phyloP scores from a whole-genome alignment of 2,329 filamentous ascomycete genomes.

The Annulohypoxylon truncatum region DNA sequence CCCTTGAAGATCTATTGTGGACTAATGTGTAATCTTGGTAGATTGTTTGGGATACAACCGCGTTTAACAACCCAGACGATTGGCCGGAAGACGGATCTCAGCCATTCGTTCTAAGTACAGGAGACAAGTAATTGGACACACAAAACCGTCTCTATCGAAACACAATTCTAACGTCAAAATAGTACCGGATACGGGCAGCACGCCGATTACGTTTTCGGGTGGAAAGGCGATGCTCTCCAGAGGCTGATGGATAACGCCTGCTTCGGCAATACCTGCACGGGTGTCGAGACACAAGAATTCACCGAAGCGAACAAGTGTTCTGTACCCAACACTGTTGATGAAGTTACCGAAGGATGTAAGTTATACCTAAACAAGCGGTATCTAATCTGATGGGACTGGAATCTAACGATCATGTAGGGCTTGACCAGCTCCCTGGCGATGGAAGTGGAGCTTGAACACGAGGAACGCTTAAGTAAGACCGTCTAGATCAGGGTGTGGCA shows the following conservation, averaged over 20 bases:
- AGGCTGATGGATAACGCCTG: constrained; percentile 43
- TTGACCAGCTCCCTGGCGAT: constrained; percentile 35
- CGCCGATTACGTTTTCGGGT: constrained; percentile 45
- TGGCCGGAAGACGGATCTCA: constrained; percentile 48
- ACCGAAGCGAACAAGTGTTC: constrained; percentile 38
- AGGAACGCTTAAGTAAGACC: background rate
- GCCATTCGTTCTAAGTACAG: constrained; percentile 43
- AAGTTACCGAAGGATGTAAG: constrained; percentile 46
- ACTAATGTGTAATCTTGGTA: constrained; percentile 9
- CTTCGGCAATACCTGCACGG: constrained; percentile 43
- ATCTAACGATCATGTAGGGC: constrained; percentile 23
- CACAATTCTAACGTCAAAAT: background rate
- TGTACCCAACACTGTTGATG: constrained; percentile 43
- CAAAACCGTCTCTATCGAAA: background rate
- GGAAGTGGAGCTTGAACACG: constrained; percentile 28
- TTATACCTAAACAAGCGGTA: background rate
- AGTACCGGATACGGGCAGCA: constrained; percentile 45
- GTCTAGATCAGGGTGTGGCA: background rate
- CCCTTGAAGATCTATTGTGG: background rate
- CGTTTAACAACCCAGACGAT: constrained; percentile 43
- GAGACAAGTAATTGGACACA: constrained; percentile 37
- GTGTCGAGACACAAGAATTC: constrained; percentile 39
- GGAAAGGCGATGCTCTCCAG: constrained; percentile 43
- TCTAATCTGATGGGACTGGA: background rate
- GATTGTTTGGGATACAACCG: constrained; percentile 58